Evolutionary conservation across 2,329 filamentous ascomycete genomes (phyloP).

Genomic region (Lasiodiplodia citricola): DNA sequence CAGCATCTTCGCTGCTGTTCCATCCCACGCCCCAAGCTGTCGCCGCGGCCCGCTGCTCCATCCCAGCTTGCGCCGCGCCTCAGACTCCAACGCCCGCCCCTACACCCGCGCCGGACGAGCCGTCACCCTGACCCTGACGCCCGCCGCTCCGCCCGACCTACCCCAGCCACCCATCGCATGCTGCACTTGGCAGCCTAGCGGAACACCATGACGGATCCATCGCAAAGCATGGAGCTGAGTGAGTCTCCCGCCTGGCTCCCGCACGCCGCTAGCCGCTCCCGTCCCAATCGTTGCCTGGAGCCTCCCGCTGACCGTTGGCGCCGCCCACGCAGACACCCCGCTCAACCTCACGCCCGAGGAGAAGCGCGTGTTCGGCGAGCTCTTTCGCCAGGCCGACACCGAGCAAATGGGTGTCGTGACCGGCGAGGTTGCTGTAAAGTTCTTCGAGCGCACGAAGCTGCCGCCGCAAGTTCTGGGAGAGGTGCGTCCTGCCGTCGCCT

Average conservation of each 20-base stretch:
- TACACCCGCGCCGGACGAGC: background rate
- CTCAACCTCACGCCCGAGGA: slow-evolving; percentile 89
- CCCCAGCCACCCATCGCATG: slow-evolving; percentile 26
- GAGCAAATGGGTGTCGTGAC: slow-evolving; percentile 93
- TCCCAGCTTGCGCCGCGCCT: slow-evolving; percentile 3
- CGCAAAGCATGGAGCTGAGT: slow-evolving; percentile 43
- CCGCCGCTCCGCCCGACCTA: slow-evolving; percentile 23
- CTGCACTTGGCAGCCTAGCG: slow-evolving; percentile 22
- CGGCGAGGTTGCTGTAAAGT: slow-evolving; percentile 93
- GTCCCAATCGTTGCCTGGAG: slow-evolving; percentile 32
- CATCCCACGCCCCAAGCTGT: background rate
- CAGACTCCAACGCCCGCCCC: background rate
- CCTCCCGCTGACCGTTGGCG: slow-evolving; percentile 20
- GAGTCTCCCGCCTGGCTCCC: slow-evolving; percentile 28
- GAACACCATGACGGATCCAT: slow-evolving; percentile 46
- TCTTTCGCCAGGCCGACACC: slow-evolving; percentile 91
- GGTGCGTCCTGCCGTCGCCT: slow-evolving; percentile 39
- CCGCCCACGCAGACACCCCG: slow-evolving; percentile 55
- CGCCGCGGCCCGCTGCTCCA: slow-evolving; percentile 10
- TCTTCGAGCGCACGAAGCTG: slow-evolving; percentile 95
- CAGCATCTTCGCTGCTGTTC: slow-evolving; percentile 18
- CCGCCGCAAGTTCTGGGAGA: slow-evolving; percentile 79
- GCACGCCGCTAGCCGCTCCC: background rate
- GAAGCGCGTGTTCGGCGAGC: slow-evolving; percentile 89
- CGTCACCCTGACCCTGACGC: slow-evolving; percentile 25